Evolutionary conservation across 441 rosid genomes (phyloP), one percentile per base, ranked within the genome.

Genomic region (Pelargonium myrrhifolium): DNA sequence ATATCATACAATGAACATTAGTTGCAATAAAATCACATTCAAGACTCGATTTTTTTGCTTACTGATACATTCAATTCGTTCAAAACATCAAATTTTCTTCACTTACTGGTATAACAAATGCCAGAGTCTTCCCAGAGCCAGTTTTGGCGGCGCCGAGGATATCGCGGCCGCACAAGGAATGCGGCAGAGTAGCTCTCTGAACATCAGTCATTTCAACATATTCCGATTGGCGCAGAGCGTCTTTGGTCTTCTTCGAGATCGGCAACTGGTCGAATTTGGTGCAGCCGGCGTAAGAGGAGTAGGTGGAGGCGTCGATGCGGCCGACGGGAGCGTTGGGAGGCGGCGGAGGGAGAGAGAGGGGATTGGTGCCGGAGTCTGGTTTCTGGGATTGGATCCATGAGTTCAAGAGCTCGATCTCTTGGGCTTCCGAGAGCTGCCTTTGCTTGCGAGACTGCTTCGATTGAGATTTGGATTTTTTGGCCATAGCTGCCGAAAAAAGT

Each of bases 111-210:
- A 93, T 83, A 62, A 90, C 78, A 79, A 93, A 93, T 67, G 97
- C 97, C 3, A 93, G 83, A 7, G 98, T 91, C 81, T 93, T 93
- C 18, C 96, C 98, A 0, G 98, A 93, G 35, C 98, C 97, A 43
- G 97, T 93, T 78, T 89, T 87, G 0, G 97, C 98, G 0, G 98
- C 98, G 6, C 98, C 98, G 14, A 93, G 86, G 63, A 89, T 79
- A 78, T 93, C 97, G 64, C 95, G 83, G n/a, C 95, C 95, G 61
- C 96, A 90, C 68, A 93, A 82, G 11, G 96, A 77, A 63, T 93
- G 96, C 7, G 98, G 96, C 75, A 93, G 68, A 56, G 95, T 83
- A 3, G 96, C 96, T 56, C 89, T 84, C 73, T 93, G 98, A 8
- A 91, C 84, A 72, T 91, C 93, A 53, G 93, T 74, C 77, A 74